Evolutionary conservation across 2,329 filamentous ascomycete species (phyloP), one percentile per base, ranked within the genome.

Genomic region (Aspergillus sojae): DNA sequence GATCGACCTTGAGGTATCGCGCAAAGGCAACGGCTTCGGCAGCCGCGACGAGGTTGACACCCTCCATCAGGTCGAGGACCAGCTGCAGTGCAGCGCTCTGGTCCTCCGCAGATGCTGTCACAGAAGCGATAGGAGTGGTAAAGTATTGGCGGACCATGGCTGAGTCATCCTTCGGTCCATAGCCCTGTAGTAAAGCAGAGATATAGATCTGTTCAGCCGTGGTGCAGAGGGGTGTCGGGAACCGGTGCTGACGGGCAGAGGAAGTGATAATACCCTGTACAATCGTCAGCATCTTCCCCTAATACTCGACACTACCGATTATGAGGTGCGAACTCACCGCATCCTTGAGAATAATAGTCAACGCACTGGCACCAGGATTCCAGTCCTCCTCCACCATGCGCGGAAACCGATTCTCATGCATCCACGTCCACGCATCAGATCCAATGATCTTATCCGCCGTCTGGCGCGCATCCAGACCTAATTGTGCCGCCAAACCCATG

Each of bases 131-230:
- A 0, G 82, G 77, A 0, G 78, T 74, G 19, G 72, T 41, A 58
- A 69, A 76, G 75, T 86, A 88, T 57, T 86, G 79, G 58, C 84
- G 84, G 19, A 88, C 84, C 68, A 87, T 78, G 14, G 83, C 81
- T 2, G 85, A 83, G 66, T 88, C 85, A 67, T 87, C 85, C 57
- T 85, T 78, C 14, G 80, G 71, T 0, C 83, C 81, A 66, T 81
- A 88, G 11, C 88, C 89, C 46, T 85, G 83, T 28, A 84, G 80
- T 9, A 90, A 75, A 16, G 83, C 87, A 32, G 85, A 77, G 61
- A 89, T 83, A 72, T 90, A 91, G 32, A 85, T 82, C 74, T 90
- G 88, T 76, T 91, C 89, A 12, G 89, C 88, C 0, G 83, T 81
- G 43, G 83, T 84, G 61, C 85, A 86, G 71, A 92, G 84, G 0